Evolutionary conservation across 2,329 filamentous ascomycete species (phyloP).

Genomic region (Cladosporium sp.): DNA sequence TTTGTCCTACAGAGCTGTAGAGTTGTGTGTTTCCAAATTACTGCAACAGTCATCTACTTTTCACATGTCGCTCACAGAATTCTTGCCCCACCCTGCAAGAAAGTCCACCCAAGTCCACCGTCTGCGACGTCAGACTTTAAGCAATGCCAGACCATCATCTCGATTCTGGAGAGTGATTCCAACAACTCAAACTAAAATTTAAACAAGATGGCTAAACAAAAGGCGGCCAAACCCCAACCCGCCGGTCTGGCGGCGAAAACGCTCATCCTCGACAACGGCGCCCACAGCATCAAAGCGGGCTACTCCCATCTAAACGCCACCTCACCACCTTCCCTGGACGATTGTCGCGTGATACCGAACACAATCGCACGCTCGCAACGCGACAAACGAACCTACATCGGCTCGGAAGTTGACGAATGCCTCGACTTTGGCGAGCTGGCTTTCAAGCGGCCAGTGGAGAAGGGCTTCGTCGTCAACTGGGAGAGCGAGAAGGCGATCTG

Average conservation of each 20-base stretch:
- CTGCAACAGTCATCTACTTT: slow-evolving; percentile 3
- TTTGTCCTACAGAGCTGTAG: too few species aligned
- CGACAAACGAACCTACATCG: slow-evolving; percentile 74
- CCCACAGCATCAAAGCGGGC: slow-evolving; percentile 85
- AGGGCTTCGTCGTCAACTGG: slow-evolving; percentile 95
- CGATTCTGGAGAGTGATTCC: not conserved
- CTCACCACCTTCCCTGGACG: slow-evolving; percentile 35
- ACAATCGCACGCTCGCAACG: slow-evolving; percentile 77
- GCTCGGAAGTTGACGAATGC: slow-evolving; percentile 71
- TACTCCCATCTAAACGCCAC: slow-evolving; percentile 44
- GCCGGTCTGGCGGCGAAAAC: slow-evolving; percentile 42
- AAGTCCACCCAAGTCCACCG: not conserved
- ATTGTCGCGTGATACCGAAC: slow-evolving; percentile 76
- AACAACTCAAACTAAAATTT: not conserved
- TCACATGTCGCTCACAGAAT: not conserved
- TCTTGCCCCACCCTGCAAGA: not conserved
- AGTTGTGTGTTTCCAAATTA: too few species aligned
- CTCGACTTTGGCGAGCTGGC: slow-evolving; percentile 84
- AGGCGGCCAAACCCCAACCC: slow-evolving; percentile 1
- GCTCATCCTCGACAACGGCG: slow-evolving; percentile 90
- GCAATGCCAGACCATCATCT: not conserved
- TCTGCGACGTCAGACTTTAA: not conserved
- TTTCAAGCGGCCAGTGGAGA: slow-evolving; percentile 87
- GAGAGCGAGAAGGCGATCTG: slow-evolving; percentile 93
- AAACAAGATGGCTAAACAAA: slow-evolving; percentile 11